Conservation (phyloP, 192 early-diverging fungal species). For the Coemansia sp. region DNA sequence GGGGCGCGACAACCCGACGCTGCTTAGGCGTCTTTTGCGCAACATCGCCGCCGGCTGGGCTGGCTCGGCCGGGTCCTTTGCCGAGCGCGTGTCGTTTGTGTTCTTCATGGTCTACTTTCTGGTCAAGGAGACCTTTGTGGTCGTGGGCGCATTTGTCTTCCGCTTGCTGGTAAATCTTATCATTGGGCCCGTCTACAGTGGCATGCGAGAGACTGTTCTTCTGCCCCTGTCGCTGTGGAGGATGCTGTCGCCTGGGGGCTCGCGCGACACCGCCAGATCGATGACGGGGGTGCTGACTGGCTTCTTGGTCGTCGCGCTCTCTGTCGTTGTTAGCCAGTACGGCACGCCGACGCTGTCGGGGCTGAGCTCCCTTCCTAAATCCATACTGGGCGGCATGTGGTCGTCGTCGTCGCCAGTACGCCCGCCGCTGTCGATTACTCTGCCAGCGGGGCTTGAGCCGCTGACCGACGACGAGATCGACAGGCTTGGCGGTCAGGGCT, state of each 20-base stretch:
- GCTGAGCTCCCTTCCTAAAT: slow-evolving; percentile 10
- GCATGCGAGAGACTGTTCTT: slow-evolving; percentile 29
- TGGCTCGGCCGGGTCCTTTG: slow-evolving; percentile 36
- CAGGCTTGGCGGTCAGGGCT: slow-evolving; percentile 39
- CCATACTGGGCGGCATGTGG: slow-evolving; percentile 3
- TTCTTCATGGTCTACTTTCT: slow-evolving; percentile 55
- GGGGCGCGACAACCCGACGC: slow-evolving; percentile 42
- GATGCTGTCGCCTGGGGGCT: slow-evolving; percentile 22
- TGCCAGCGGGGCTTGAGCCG: slow-evolving; percentile 16
- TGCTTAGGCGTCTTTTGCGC: slow-evolving; percentile 41
- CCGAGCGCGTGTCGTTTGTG: slow-evolving; percentile 44
- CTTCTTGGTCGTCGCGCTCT: slow-evolving; percentile 32
- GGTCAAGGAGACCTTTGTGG: slow-evolving; percentile 38
- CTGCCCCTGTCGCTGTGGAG: slow-evolving; percentile 35
- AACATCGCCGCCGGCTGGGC: slow-evolving; percentile 50
- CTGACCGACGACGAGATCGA: slow-evolving; percentile 37
- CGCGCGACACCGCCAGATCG: slow-evolving; percentile 18
- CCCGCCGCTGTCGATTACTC: slow-evolving; percentile 3
- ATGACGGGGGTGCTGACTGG: slow-evolving; percentile 36
- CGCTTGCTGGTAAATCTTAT: slow-evolving; percentile 26
- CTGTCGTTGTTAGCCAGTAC: slow-evolving; percentile 39
- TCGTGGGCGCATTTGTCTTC: slow-evolving; percentile 24
- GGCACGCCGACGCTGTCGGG: slow-evolving; percentile 19
- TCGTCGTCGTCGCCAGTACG: background rate
- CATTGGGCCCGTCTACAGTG: slow-evolving; percentile 28